Evolutionary conservation across 495 filamentous ascomycete genomes (phyloP).

Genomic region (Daldinia grandis): DNA sequence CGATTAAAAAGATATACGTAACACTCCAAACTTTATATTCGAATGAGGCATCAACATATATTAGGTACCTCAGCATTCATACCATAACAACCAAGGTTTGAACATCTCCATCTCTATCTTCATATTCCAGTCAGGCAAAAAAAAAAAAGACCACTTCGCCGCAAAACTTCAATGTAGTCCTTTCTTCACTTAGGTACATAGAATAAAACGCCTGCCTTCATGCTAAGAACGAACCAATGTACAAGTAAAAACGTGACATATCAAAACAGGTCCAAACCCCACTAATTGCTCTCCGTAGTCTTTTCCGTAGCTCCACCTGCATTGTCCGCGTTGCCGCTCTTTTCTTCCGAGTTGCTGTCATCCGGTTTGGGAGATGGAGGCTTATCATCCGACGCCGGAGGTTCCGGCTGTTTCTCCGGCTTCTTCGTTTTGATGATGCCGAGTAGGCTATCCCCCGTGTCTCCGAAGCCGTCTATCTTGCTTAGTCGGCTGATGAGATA

Average conservation of each 20-base stretch:
- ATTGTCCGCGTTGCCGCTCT: slow-evolving; percentile 12
- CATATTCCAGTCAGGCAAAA: neutral
- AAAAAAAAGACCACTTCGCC: slow-evolving; percentile 5
- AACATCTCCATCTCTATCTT: neutral
- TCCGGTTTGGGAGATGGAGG: neutral
- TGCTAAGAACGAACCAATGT: slow-evolving; percentile 21
- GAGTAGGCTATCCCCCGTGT: slow-evolving; percentile 72
- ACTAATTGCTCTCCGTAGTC: slow-evolving; percentile 23
- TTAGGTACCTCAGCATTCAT: no score
- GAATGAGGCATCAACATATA: neutral
- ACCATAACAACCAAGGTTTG: neutral
- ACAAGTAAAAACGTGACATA: slow-evolving; percentile 12
- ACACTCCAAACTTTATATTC: neutral
- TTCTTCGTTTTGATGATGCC: slow-evolving; percentile 72
- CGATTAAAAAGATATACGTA: neutral
- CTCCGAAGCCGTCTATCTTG: slow-evolving; percentile 82
- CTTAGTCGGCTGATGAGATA: slow-evolving; percentile 76
- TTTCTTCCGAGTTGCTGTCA: slow-evolving; percentile 17
- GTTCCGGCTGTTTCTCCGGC: slow-evolving; percentile 41
- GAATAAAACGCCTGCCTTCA: slow-evolving; percentile 33
- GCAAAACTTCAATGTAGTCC: slow-evolving; percentile 1
- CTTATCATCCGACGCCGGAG: slow-evolving; percentile 9
- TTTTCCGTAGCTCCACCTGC: slow-evolving; percentile 15
- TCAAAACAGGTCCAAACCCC: neutral
- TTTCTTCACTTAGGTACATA: slow-evolving; percentile 16